Base-by-base conservation (phyloP, 2,329 filamentous ascomycete genomes). In the Calonectria pseudoturangicola region DNA sequence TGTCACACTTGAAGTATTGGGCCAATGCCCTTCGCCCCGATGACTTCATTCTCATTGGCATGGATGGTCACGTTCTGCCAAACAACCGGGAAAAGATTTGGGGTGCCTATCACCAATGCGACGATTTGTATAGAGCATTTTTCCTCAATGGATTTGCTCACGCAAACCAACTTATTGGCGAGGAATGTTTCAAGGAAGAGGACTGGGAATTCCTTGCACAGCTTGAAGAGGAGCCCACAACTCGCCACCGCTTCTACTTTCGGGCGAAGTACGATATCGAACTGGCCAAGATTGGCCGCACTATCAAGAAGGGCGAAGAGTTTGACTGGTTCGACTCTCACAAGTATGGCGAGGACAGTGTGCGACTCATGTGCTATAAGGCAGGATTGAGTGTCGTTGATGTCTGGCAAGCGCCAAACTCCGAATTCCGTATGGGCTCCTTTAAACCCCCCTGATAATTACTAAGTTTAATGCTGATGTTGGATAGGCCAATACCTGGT, bases 271-370 rank as follows among this genome's bases (percentile, higher is more conserved):
- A 75, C 18, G 81, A 84, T 27, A 76, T 86, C 39, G 68, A 70
- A 6, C 75, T 84, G 18, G 66, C 72, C 10, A 77, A 72, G 18
- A 73, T 81, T 33, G 75, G 71, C 2, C 77, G 77, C 18, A 71
- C 72, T 13, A 82, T 86, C 47, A 66, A 73, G 48, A 65, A 77
- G 25, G 84, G 82, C 16, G 79, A 84, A 51, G 83, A 85, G 70
- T 78, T 86, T 18, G 85, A 86, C 72, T 86, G 85, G 85, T 86
- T 86, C 71, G 85, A 86, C 74, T 84, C 85, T 39, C 85, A 86
- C 77, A 86, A 86, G 75, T 85, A 86, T 60, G 78, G 79, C 58
- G 82, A 84, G 74, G 71, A 79, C 4, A 79, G 79, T 36, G 84
- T 86, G 15, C 79, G 79, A 28, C 77, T 82, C 70, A 86, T 86